Conservation (phyloP, 257 asterid species). For the Anisodus tanguticus region DNA sequence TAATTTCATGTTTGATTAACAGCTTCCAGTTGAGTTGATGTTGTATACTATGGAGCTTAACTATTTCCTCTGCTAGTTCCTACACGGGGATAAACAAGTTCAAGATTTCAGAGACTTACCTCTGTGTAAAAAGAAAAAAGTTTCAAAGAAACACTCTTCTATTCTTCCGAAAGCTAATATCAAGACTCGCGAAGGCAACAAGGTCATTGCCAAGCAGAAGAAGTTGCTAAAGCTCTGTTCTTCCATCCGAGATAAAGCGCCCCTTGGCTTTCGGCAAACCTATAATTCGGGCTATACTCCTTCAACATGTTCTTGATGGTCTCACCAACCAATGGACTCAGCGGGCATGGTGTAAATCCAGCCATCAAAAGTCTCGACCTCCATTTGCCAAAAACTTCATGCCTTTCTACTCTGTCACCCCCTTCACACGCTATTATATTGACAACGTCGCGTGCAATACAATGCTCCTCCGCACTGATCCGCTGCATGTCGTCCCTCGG, state of each 20-base stretch:
- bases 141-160: background rate
- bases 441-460: constrained; percentile 68
- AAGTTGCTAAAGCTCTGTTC: constrained; percentile 64
- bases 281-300: constrained; percentile 64
- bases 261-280: constrained; percentile 58
- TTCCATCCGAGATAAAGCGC: constrained; percentile 86
- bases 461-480: constrained; percentile 80
- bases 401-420: constrained; percentile 76
- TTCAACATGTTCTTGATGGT: constrained; percentile 57
- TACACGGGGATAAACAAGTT: background rate
- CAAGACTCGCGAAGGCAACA: background rate
- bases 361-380: constrained; percentile 71
- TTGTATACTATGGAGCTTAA: background rate
- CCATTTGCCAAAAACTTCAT: constrained; percentile 87
- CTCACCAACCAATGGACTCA: constrained; percentile 60
- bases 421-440: constrained; percentile 84
- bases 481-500: constrained; percentile 71
- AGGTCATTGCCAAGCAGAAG: constrained; percentile 60
- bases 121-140: background rate
- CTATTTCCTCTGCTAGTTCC: background rate
- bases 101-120: background rate
- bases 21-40: background rate
- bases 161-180: background rate
- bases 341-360: constrained; percentile 59
- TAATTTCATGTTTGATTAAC: background rate